Conservation (phyloP, 768 basidiomycete genomes). For the Xerocomus potaroensis region DNA sequence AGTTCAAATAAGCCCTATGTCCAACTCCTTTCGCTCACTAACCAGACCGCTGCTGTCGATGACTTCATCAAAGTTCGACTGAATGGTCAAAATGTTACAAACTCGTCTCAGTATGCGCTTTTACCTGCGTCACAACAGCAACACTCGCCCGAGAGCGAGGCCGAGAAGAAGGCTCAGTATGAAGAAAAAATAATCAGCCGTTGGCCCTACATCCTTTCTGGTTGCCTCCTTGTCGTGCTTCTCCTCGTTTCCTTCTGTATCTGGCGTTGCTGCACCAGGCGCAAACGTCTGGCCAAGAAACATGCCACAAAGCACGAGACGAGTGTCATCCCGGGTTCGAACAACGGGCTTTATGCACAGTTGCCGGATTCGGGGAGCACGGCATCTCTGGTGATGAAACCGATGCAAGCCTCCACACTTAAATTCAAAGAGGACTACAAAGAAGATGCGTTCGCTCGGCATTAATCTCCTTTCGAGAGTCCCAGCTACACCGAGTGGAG, state of each 20-base stretch:
- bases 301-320: constrained; percentile 17
- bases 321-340: background rate
- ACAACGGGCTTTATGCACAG: constrained; percentile 19
- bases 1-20: constrained; percentile 58
- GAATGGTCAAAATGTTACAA: constrained; percentile 53
- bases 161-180: constrained; percentile 63
- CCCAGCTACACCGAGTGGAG: background rate
- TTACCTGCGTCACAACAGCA: constrained; percentile 56
- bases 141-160: constrained; percentile 57
- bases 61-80: constrained; percentile 66
- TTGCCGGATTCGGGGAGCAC: constrained; percentile 27
- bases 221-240: constrained; percentile 49
- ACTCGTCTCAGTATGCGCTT: constrained; percentile 50
- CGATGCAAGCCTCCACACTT: constrained; percentile 17
- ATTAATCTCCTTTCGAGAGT: background rate
- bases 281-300: constrained; percentile 30
- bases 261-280: constrained; percentile 58
- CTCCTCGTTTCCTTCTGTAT: constrained; percentile 45
- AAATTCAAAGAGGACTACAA: constrained; percentile 12
- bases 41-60: constrained; percentile 46
- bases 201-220: constrained; percentile 70
- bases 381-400: constrained; percentile 28
- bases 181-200: constrained; percentile 62
- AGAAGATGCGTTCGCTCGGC: constrained; percentile 16
- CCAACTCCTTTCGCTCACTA: constrained; percentile 61